Percentiles rank a stretch among this genome's conserved stretches.
These are phyloP conservation scores for Malassezia psittaci DNA, from an alignment of 1,284 basidiomycete genomes.

Conservation along the genomic window DNA sequence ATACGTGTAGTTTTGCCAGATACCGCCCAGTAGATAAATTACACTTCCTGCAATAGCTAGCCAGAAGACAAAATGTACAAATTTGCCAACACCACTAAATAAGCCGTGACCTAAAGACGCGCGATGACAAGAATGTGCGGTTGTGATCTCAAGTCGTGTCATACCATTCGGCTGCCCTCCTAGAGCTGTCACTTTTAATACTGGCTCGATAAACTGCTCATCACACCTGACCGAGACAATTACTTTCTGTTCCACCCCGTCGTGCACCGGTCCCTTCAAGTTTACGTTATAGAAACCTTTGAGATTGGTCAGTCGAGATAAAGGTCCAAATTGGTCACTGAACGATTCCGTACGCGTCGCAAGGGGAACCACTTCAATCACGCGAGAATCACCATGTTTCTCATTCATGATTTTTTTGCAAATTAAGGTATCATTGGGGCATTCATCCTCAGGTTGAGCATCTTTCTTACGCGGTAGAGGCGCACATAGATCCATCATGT, in stretches of 20 bases:
- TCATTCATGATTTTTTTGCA: constrained; percentile 3
- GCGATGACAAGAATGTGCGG: neutral
- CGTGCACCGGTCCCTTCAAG: neutral
- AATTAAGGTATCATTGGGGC: neutral
- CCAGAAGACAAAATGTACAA: neutral
- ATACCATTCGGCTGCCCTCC: neutral
- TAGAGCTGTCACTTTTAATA: neutral
- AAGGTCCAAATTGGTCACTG: too few relatives aligned
- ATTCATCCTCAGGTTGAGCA: neutral
- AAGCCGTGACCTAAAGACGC: neutral
- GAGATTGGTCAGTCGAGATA: neutral
- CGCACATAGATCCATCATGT: constrained; percentile 14
- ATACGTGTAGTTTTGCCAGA: constrained; percentile 37
- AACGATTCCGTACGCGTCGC: neutral
- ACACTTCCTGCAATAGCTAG: neutral
- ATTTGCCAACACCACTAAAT: neutral
- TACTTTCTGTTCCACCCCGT: neutral
- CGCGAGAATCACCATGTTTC: neutral
- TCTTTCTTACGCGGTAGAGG: neutral
- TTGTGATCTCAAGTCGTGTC: neutral
- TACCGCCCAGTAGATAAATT: constrained; percentile 27
- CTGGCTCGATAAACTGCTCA: neutral
- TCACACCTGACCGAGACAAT: neutral
- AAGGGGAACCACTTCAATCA: constrained; percentile 6
- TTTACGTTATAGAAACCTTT: neutral